Conservation (phyloP, 306 rosid species). For the Hylodesmum podocarpum region DNA sequence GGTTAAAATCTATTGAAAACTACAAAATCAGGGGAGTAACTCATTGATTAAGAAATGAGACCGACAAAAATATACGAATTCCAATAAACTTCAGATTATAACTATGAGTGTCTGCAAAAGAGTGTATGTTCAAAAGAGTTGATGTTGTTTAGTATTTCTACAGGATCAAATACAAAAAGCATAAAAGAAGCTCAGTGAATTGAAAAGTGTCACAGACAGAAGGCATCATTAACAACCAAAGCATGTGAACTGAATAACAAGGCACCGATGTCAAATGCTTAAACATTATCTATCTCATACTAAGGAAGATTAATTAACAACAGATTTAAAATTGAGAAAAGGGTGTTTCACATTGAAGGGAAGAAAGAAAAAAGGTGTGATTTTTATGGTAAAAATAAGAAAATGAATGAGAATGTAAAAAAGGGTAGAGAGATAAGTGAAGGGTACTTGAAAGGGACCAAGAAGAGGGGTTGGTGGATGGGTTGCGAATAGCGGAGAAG, state of each 20-base stretch:
- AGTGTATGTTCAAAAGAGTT: too few species aligned
- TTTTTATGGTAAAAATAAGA: neutral
- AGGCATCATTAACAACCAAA: neutral
- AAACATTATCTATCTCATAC: neutral
- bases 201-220: slow-evolving; percentile 1
- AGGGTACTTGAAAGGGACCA: slow-evolving; percentile 47
- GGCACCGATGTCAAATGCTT: slow-evolving; percentile 6
- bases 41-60: too few species aligned
- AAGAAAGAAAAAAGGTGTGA: slow-evolving; percentile 25
- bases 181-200: neutral
- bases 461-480: slow-evolving; percentile 41
- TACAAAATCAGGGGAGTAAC: too few species aligned
- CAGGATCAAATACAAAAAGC: neutral
- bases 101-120: too few species aligned
- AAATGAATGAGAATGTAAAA: neutral
- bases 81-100: too few species aligned
- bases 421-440: neutral
- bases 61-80: too few species aligned
- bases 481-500: slow-evolving; percentile 63
- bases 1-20: too few species aligned
- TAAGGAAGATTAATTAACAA: neutral
- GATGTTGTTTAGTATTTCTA: too few species aligned
- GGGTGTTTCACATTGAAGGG: slow-evolving; percentile 12
- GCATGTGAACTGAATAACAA: neutral
- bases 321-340: neutral